phyloP scores from a whole-genome alignment of 148 eudicot genomes.

The Rhododendron williamsianum region DNA sequence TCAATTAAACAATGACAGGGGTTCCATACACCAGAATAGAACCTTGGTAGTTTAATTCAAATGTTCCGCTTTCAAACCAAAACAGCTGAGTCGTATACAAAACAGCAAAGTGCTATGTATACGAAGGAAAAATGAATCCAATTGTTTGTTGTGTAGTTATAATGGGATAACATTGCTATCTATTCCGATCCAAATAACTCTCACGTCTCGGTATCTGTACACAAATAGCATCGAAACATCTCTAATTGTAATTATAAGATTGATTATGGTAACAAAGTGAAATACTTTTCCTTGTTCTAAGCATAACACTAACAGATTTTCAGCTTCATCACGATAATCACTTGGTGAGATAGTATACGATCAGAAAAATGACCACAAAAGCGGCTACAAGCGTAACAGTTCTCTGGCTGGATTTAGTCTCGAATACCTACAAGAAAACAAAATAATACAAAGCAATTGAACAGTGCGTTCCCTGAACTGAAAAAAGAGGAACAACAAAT shows the following conservation, averaged over 20 bases:
- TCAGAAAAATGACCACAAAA: slow-evolving; percentile 64
- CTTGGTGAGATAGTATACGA: slow-evolving; percentile 74
- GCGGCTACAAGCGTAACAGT: slow-evolving; percentile 79
- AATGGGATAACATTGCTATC: not conserved
- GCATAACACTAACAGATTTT: not conserved
- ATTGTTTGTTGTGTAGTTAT: no score
- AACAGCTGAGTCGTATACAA: no score
- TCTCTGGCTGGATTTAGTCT: slow-evolving; percentile 80
- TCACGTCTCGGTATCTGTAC: slow-evolving; percentile 10
- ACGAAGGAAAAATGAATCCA: no score
- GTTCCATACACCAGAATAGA: no score
- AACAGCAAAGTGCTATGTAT: no score
- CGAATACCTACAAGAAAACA: slow-evolving; percentile 50
- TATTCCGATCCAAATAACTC: not conserved
- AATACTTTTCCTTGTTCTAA: not conserved
- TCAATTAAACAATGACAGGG: no score
- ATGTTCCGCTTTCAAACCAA: no score
- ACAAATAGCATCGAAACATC: not conserved
- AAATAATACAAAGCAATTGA: not conserved
- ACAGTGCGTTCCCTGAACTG: not conserved
- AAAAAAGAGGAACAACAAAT: not conserved
- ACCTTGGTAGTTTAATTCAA: no score
- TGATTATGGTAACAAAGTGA: not conserved
- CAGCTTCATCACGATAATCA: slow-evolving; percentile 21
- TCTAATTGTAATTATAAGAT: slow-evolving; percentile 4